phyloP scores from a whole-genome alignment of 2,329 filamentous ascomycete genomes.

The Tothia fuscella region DNA sequence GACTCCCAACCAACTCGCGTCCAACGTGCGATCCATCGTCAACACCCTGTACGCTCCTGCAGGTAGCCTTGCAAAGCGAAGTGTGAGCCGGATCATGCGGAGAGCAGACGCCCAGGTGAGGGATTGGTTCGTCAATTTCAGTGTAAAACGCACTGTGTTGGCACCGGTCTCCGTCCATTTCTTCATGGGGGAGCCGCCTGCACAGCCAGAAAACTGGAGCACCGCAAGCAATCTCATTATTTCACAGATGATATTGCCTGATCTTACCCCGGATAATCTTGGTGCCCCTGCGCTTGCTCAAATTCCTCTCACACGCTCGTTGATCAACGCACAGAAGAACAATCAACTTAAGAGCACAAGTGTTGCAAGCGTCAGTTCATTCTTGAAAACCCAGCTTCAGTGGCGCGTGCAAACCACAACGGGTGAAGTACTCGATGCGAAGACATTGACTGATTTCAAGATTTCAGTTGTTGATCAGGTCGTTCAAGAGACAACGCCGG shows the following conservation, averaged over 20 bases:
- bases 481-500: neutral
- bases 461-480: neutral
- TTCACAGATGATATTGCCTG: constrained; percentile 2
- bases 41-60: neutral
- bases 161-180: neutral
- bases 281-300: constrained; percentile 3
- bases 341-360: neutral
- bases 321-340: neutral
- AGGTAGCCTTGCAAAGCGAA: neutral
- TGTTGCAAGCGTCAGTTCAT: neutral
- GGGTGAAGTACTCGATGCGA: neutral
- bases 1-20: neutral
- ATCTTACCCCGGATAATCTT: neutral
- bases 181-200: constrained; percentile 6
- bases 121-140: constrained; percentile 4
- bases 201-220: neutral
- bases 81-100: neutral
- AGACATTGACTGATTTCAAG: neutral
- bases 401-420: neutral
- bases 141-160: neutral
- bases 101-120: neutral
- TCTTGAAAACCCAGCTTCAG: neutral
- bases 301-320: constrained; percentile 1
- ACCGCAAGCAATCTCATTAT: constrained; percentile 3
- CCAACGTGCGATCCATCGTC: neutral